Evolutionary conservation across 306 rosid genomes (phyloP), one percentile per base, ranked within the genome.

Genomic region (Crataegus laevigata): DNA sequence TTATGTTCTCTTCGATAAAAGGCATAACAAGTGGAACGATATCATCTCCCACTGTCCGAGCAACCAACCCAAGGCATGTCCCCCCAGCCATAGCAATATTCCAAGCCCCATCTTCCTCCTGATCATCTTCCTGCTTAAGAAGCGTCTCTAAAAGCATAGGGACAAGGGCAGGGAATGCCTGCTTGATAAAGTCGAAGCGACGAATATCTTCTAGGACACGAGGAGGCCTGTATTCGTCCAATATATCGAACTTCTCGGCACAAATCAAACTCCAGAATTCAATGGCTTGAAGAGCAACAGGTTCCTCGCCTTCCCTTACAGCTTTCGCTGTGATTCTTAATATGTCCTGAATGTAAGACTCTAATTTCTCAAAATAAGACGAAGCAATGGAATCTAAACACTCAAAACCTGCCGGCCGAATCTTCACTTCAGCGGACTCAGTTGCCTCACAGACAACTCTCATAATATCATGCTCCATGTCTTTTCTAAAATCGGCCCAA

Each of bases 101-200:
- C 98, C 98, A 92, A 64, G 98, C 96, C 75, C 98, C 98, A 80
- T 92, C 98, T 78, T 92, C 98, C 83, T 87, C 98, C 76, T 92
- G 98, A 82, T 92, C 98, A 84, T 92, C 98, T 83, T 92, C 98
- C 78, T 90, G 98, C 85, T 92, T 92, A 68, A 92, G 96, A 61
- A 92, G 88, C 4, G 98, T 92, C 84, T 92, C 98, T 84, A 92
- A 83, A 70, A 92, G 85, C 90, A 92, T 59, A 8, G 98, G 98
- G 69, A 88, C 75, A 70, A 92, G 92, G 3, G 86, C 94, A 71
- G 96, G 94, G 75, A 92, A 94, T 64, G 98, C 98, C 82, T 92
- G 98, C 86, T 86, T 92, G 72, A 92, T 87, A 76, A 92, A 92
- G 87, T 87, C 88, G 85, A 90, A 90, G 79, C 98, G n/a, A n/a